These are phyloP conservation scores for Cercophora newfieldiana DNA, from an alignment of 495 filamentous ascomycete genomes.

Conservation along the genomic window DNA sequence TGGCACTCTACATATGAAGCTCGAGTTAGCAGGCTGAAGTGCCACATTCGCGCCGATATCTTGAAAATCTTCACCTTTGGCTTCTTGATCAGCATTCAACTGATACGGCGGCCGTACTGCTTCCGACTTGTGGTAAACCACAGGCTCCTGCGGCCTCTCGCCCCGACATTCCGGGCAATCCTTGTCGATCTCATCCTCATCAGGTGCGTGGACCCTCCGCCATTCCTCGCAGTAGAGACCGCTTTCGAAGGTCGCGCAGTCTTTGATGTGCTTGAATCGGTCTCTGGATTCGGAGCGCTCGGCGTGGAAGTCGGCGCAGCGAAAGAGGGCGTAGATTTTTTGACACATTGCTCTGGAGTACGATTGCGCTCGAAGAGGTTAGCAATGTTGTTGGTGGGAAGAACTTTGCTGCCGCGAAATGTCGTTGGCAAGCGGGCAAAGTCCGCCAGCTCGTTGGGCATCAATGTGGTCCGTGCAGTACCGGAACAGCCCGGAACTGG, in stretches of 20 bases:
- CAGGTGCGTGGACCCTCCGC: not conserved
- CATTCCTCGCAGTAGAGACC: not conserved
- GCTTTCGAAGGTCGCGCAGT: not conserved
- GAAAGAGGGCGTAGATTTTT: not conserved
- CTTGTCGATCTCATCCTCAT: not conserved
- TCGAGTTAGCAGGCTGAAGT: too few relatives aligned
- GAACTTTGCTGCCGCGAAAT: too few relatives aligned
- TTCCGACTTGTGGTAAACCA: not conserved
- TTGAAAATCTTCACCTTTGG: too few relatives aligned
- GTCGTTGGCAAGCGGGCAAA: too few relatives aligned
- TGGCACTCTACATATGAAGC: too few relatives aligned
- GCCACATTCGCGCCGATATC: too few relatives aligned
- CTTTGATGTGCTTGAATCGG: not conserved
- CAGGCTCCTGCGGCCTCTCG: not conserved
- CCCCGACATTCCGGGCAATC: not conserved
- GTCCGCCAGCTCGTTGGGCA: too few relatives aligned
- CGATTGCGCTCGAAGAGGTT: too few relatives aligned
- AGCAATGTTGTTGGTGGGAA: too few relatives aligned
- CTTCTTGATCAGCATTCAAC: not conserved
- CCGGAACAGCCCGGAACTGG: too few relatives aligned
- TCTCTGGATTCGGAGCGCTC: not conserved
- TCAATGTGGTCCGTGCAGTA: too few relatives aligned
- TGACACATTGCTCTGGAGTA: too few relatives aligned
- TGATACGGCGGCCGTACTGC: not conserved
- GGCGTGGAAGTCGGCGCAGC: not conserved